Evolutionary conservation across 768 basidiomycete genomes (phyloP).

Genomic region (Cystofilobasidium capitatum): DNA sequence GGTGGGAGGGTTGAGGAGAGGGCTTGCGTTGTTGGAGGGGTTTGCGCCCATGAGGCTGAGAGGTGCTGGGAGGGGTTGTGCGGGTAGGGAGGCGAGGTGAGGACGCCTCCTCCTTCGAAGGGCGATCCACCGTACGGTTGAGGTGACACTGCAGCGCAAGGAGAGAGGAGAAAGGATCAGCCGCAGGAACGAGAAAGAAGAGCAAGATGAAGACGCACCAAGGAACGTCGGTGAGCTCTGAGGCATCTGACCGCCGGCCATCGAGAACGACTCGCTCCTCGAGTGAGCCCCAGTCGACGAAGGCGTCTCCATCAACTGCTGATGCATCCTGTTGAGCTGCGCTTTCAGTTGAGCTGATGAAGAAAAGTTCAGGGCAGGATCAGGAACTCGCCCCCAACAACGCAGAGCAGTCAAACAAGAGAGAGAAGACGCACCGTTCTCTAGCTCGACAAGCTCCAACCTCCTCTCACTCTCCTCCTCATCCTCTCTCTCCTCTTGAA

Average conservation of each 20-base stretch:
- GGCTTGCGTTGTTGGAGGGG: not conserved
- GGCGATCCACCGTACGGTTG: not conserved
- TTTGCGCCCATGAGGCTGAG: not conserved
- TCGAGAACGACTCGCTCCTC: not conserved
- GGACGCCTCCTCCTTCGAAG: not conserved
- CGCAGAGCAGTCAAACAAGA: not conserved
- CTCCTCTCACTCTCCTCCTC: not conserved
- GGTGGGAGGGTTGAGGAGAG: not conserved
- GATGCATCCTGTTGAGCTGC: not conserved
- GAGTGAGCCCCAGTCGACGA: not conserved
- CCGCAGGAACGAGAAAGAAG: too few species aligned
- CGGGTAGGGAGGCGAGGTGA: not conserved
- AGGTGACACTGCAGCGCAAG: not conserved
- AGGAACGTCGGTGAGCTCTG: not conserved
- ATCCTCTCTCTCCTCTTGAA: not conserved
- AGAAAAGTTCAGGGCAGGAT: not conserved
- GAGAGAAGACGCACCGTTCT: conserved; percentile 6
- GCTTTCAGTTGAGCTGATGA: conserved; percentile 4
- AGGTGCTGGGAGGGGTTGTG: not conserved
- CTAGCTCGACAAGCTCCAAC: conserved; percentile 3
- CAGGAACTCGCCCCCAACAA: not conserved
- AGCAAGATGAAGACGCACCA: not conserved
- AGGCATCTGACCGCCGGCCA: not conserved
- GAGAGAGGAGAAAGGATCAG: too few species aligned
- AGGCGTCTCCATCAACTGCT: not conserved